Base-by-base conservation (phyloP, 73 alveolate species). In the Paramecium octaurelia region DNA sequence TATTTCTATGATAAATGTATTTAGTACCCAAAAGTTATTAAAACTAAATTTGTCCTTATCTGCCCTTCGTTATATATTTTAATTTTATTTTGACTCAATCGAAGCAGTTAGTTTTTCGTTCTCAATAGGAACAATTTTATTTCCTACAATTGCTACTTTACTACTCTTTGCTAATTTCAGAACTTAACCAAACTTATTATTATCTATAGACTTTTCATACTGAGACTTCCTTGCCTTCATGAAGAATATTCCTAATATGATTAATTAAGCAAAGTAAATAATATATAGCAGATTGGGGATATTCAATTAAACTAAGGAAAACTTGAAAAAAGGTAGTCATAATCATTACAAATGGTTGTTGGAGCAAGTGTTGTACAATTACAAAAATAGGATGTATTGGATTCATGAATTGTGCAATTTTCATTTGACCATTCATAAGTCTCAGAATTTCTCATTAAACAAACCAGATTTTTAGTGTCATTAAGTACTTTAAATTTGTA, bases 341-440 rank as follows among this genome's bases (percentile, higher is more conserved):
- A 23, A 68, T 68, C 85, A 31, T 35, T 68, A 8, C 42, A 27
- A 4, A 54, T 54, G 1, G 85, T 68, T 23, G 85, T 68, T 23
- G 85, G 85, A 68, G 85, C 85, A 27, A 68, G 46, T 21, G 46
- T 35, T 20, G 85, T 31, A 68, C 85, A 68, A 35, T 68, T 68
- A 42, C 85, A 68, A 35, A 23, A 68, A 12, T 31, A 23, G 3
- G 85, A 5, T 21, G 20, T 3, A 68, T 68, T 68, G 4, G 24
- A 6, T 12, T 4, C 11, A 31, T 27, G 3, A 0, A 35, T 11
- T n/a, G 20, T 1, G 24, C 85, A 68, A 35, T 68, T 31, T 68
- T 68, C 1, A 23, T 68, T 68, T 31, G 85, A 31, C 85, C 85
- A 68, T 68, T 31, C 46, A 68, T 68, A 68, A 12, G 85, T 68